Percentiles rank a stretch among this genome's conserved stretches.
Conservation (phyloP, 768 basidiomycete species). For the Xerocomellus intermedius region DNA sequence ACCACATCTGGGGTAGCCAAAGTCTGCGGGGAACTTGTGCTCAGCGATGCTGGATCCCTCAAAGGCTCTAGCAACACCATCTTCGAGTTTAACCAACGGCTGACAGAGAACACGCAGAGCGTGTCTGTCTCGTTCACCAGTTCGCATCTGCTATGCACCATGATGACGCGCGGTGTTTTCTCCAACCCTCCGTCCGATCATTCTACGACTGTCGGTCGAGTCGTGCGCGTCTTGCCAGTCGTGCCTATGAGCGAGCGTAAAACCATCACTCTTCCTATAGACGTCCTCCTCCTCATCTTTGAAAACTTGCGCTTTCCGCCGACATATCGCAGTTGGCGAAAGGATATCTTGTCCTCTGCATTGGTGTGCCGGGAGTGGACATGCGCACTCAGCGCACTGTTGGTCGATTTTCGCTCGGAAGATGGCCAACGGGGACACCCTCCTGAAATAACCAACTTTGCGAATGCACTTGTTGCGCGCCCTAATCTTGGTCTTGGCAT, state of each 20-base stretch:
- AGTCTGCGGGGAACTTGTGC: conserved; percentile 1
- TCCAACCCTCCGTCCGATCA: background rate
- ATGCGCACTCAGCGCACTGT: conserved; percentile 9
- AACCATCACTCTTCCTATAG: conserved; percentile 3
- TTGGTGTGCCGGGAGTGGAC: conserved; percentile 12
- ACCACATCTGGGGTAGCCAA: background rate
- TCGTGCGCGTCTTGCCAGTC: background rate
- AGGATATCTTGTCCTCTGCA: conserved; percentile 5
- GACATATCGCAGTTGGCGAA: background rate
- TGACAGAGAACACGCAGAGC: conserved; percentile 8
- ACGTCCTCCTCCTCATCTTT: conserved; percentile 9
- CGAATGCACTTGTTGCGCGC: background rate
- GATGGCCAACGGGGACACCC: background rate
- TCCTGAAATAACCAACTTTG: conserved; percentile 6
- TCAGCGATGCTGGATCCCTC: background rate
- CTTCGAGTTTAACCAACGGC: conserved; percentile 8
- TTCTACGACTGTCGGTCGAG: conserved; percentile 1
- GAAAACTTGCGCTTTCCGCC: background rate
- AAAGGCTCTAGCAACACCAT: background rate
- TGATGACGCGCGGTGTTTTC: background rate
- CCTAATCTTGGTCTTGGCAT: conserved; percentile 6
- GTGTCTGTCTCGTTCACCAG: conserved; percentile 14
- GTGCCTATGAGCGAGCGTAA: background rate
- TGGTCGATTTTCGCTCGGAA: conserved; percentile 8
- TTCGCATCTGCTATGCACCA: background rate